These are phyloP conservation scores for Austroboletus olivaceoglutinosus DNA, from an alignment of 1,284 basidiomycete genomes.

Conservation along the genomic window DNA sequence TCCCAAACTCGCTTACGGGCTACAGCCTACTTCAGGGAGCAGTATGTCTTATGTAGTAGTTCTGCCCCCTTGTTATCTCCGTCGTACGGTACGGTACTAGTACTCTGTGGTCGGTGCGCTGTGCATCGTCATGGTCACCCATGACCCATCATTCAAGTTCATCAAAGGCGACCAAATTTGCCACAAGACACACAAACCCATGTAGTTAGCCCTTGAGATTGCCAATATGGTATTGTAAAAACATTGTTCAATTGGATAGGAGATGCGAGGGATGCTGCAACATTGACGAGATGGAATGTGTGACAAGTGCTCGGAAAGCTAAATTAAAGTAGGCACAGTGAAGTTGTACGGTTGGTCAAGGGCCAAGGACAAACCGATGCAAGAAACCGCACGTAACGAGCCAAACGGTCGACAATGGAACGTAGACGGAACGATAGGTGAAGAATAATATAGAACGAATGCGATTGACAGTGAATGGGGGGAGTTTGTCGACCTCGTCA, in stretches of 20 bases:
- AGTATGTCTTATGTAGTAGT: background rate
- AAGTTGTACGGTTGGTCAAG: slow-evolving; percentile 30
- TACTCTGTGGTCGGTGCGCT: slow-evolving; percentile 1
- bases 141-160: background rate
- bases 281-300: slow-evolving; percentile 45
- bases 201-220: slow-evolving; percentile 29
- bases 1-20: background rate
- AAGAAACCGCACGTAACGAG: slow-evolving; percentile 37
- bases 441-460: slow-evolving; percentile 73
- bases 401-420: slow-evolving; percentile 35
- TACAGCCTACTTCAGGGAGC: background rate
- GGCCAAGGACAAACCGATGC: slow-evolving; percentile 30
- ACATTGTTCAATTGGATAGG: slow-evolving; percentile 42
- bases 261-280: slow-evolving; percentile 46
- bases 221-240: slow-evolving; percentile 36
- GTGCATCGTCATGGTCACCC: slow-evolving; percentile 17
- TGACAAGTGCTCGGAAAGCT: slow-evolving; percentile 34
- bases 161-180: slow-evolving; percentile 9
- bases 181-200: slow-evolving; percentile 9
- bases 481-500: slow-evolving; percentile 44
- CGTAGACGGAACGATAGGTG: slow-evolving; percentile 53
- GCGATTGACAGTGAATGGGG: slow-evolving; percentile 37
- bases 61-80: background rate
- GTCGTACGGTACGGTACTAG: background rate
- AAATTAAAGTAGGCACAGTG: slow-evolving; percentile 34